Evolutionary conservation across 1,284 basidiomycete genomes (phyloP), one percentile per base, ranked within the genome.

Genomic region (Gymnopus androsaceus): DNA sequence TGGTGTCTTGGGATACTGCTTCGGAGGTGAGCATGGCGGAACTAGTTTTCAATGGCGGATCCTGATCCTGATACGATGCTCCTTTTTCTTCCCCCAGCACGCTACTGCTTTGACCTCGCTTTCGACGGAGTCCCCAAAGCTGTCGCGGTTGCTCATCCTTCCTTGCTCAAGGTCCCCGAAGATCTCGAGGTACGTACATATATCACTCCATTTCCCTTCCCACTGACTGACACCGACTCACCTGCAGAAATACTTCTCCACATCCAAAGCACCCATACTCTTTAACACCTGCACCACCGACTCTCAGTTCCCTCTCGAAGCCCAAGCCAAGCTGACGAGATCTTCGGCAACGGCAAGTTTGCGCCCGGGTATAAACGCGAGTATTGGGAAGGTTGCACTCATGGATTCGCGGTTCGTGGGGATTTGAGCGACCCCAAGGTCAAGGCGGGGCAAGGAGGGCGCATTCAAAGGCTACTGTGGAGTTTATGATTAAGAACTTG

Each of bases 1-100:
- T 59, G 86, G 74, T 4, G 85, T 84, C 1, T 81, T 79, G 1
- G 87, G 87, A 1, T 90, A 84, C 71, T 91, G 89, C 74, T 87
- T 83, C 58, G 88, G 89, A 40, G 88, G 83, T 76, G 61, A 61
- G 72, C 67, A 4, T 37, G 19, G 12, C n/a, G n/a, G n/a, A n/a
- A n/a, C 65, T 12, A 4, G 31, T 41, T 59, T 45, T 57, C 59
- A 23, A 55, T 23, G 19, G 59, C 79, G 41, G 84, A 87, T 12
- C 79, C 71, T 2, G 85, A 87, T 67, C 4, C 9, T 50, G 7
- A 2, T 11, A 25, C n/a, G n/a, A n/a, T n/a, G n/a, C 19, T 15
- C 15, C 15, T 34, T 27, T 4, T 38, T 14, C 14, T 27, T 33
- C 4, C 19, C 6, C 1, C 8, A 58, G 57, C 31, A 21, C 53